phyloP scores from a whole-genome alignment of 208 protist genomes.

The Wallacemonas rigidus region DNA sequence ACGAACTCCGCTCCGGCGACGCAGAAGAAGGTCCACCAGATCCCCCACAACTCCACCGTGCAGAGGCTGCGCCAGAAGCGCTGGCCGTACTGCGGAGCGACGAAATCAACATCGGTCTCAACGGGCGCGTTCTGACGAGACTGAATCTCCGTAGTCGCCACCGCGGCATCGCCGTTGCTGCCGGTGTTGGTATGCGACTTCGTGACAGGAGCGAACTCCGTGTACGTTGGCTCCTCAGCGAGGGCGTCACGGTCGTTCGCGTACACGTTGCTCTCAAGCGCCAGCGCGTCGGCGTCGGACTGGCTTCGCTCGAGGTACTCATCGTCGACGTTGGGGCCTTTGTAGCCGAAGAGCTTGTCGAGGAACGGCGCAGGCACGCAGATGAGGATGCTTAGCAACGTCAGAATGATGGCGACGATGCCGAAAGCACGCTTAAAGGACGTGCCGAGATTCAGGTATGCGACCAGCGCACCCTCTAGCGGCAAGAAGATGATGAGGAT shows the following conservation, averaged over 20 bases:
- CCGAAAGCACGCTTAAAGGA: conserved; percentile 36
- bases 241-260: conserved; percentile 3
- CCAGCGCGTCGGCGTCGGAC: background rate
- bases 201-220: background rate
- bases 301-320: background rate
- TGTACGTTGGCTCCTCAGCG: conserved; percentile 9
- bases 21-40: conserved; percentile 55
- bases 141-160: background rate
- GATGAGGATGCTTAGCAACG: conserved; percentile 22
- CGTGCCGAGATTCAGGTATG: conserved; percentile 30
- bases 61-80: conserved; percentile 46
- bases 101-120: conserved; percentile 54
- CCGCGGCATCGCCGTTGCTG: background rate
- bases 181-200: background rate
- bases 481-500: conserved; percentile 57
- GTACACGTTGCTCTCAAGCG: conserved; percentile 8
- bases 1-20: conserved; percentile 44
- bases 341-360: conserved; percentile 15
- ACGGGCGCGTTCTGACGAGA: background rate
- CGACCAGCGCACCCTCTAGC: conserved; percentile 34
- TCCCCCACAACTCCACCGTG: conserved; percentile 46
- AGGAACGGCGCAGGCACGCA: conserved; percentile 45
- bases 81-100: conserved; percentile 62
- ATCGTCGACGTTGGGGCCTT: conserved; percentile 13
- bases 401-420: conserved; percentile 37